phyloP scores from a whole-genome alignment of 1,139 yeast genomes.

The Nakaseomyces kungkrabaensis region DNA sequence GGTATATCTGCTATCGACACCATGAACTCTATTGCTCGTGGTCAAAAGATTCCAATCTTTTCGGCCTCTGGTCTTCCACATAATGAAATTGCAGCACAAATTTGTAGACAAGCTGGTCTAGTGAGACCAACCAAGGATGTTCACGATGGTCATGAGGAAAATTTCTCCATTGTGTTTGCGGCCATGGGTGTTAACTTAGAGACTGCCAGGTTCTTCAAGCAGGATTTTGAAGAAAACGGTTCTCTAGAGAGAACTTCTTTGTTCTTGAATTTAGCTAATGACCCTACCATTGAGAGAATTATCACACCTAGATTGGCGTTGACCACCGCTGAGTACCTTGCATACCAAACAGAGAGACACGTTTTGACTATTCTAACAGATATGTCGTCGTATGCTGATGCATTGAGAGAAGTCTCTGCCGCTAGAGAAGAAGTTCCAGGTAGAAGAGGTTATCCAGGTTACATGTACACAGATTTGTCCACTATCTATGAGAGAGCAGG shows the following conservation, averaged over 20 bases:
- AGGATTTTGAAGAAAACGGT: slow-evolving; percentile 98
- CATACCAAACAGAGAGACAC: slow-evolving; percentile 98
- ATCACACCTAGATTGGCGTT: slow-evolving; percentile 99
- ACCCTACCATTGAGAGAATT: slow-evolving; percentile 98
- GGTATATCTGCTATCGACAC: slow-evolving; percentile 98
- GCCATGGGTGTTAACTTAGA: slow-evolving; percentile 96
- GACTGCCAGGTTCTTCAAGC: slow-evolving; percentile 90
- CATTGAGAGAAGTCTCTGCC: slow-evolving; percentile 98
- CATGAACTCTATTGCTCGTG: slow-evolving; percentile 99
- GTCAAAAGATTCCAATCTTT: slow-evolving; percentile 97
- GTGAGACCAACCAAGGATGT: slow-evolving; percentile 99
- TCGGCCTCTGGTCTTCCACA: slow-evolving; percentile 99
- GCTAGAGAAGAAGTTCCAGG: slow-evolving; percentile 99
- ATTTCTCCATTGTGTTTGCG: slow-evolving; percentile 96
- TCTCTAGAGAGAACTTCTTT: slow-evolving; percentile 94
- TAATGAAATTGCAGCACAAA: slow-evolving; percentile 98
- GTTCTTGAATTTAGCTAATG: slow-evolving; percentile 95
- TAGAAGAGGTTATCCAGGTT: slow-evolving; percentile 99
- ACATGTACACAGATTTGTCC: slow-evolving; percentile 98
- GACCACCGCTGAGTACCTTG: slow-evolving; percentile 96
- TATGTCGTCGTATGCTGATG: slow-evolving; percentile 99
- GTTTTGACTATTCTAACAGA: slow-evolving; percentile 95
- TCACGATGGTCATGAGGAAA: slow-evolving; percentile 98
- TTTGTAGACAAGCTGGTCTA: slow-evolving; percentile 98
- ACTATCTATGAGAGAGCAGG: slow-evolving; percentile 99